Conservation (phyloP, 305 asterid genomes). For the Fraxinus xanthoxyloides region DNA sequence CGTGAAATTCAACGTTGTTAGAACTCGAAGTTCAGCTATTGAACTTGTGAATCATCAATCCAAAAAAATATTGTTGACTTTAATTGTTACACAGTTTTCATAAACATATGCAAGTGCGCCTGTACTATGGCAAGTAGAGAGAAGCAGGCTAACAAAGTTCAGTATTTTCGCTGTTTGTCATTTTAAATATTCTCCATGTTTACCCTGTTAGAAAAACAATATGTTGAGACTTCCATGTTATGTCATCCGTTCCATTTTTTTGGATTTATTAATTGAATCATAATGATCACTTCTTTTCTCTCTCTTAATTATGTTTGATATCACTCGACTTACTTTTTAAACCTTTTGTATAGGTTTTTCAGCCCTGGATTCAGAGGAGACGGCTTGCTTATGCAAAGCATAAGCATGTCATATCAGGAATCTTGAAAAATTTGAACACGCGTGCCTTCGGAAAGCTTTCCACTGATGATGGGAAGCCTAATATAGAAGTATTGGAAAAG, state of each 20-base stretch:
- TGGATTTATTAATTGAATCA: neutral
- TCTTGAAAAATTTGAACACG: constrained; percentile 64
- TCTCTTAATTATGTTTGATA: neutral
- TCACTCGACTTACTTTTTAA: neutral
- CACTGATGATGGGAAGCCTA: constrained; percentile 62
- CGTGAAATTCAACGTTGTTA: neutral
- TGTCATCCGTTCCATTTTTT: neutral
- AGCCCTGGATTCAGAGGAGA: constrained; percentile 87
- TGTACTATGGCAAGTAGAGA: neutral
- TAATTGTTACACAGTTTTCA: neutral
- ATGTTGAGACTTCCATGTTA: neutral
- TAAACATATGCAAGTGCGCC: neutral
- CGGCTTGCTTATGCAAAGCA: constrained; percentile 70
- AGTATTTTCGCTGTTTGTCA: neutral
- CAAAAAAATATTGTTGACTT: neutral
- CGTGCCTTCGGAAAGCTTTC: constrained; percentile 71
- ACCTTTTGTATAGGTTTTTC: constrained; percentile 63
- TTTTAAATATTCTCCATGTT: neutral
- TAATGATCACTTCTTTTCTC: neutral
- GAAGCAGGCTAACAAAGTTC: neutral
- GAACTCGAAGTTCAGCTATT: neutral
- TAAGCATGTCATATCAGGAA: constrained; percentile 78
- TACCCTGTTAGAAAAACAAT: neutral
- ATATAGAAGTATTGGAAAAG: constrained; percentile 55
- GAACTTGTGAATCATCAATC: neutral